These are phyloP conservation scores for Monsonia emarginata DNA, from an alignment of 441 rosid genomes.

Conservation along the genomic window DNA sequence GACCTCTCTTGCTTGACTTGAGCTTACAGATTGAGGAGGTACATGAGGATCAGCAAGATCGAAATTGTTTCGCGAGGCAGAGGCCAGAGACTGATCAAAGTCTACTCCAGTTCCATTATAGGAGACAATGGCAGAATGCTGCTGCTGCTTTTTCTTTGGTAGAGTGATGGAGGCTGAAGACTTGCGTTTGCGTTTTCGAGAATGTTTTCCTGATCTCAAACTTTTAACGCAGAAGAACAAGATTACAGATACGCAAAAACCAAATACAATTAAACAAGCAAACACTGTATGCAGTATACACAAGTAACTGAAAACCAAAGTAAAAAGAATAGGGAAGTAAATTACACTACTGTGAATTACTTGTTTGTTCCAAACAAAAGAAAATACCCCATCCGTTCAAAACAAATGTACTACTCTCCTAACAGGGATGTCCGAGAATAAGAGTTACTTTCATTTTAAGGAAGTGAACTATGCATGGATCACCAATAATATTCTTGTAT, in stretches of 20 bases:
- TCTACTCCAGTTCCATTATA: conserved; percentile 25
- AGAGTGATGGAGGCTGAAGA: conserved; percentile 43
- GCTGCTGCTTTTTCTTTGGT: conserved; percentile 65
- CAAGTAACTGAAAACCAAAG: not conserved
- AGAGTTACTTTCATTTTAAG: not conserved
- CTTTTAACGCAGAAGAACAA: conserved; percentile 35
- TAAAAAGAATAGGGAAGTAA: not conserved
- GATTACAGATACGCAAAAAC: not conserved
- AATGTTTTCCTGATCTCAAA: conserved; percentile 57
- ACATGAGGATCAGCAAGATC: conserved; percentile 25
- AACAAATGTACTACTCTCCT: not conserved
- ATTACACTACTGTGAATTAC: not conserved
- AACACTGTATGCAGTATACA: not conserved
- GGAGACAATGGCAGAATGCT: conserved; percentile 22
- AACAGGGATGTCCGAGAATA: not conserved
- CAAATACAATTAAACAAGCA: not conserved
- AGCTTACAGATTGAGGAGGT: conserved; percentile 22
- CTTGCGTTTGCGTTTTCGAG: conserved; percentile 80
- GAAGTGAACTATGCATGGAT: not conserved
- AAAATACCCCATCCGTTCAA: not conserved
- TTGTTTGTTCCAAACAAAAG: not conserved
- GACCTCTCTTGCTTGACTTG: conserved; percentile 27
- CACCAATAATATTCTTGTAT: not conserved
- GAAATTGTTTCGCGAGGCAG: conserved; percentile 30
- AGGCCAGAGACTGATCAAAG: conserved; percentile 32